phyloP scores from a whole-genome alignment of 23 red algal genomes.

The Gracilariopsis chorda region DNA sequence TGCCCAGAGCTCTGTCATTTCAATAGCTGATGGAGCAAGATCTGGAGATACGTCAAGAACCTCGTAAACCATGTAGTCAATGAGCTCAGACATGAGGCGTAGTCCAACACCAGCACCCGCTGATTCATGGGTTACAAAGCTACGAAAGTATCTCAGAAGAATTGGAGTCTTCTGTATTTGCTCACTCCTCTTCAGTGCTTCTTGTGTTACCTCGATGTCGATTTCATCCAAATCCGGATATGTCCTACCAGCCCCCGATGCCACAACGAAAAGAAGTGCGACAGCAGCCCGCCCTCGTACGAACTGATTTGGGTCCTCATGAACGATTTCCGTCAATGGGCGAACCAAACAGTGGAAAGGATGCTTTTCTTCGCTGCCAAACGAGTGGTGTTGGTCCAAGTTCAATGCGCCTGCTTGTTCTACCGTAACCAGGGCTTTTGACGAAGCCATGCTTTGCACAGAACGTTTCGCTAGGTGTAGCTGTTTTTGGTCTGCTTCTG shows the following conservation, averaged over 20 bases:
- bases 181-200: conserved; percentile 16
- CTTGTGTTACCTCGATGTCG: conserved; percentile 4
- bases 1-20: conserved; percentile 74
- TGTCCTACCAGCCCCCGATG: conserved; percentile 61
- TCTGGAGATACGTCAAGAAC: conserved; percentile 70
- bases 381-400: not conserved
- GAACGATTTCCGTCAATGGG: conserved; percentile 66
- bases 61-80: conserved; percentile 75
- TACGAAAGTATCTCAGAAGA: conserved; percentile 63
- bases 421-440: conserved; percentile 18
- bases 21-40: conserved; percentile 66
- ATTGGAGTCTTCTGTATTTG: conserved; percentile 37
- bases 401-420: not conserved
- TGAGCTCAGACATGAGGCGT: conserved; percentile 43
- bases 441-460: not conserved
- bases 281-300: conserved; percentile 52
- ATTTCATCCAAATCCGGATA: conserved; percentile 15
- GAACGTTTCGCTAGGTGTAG: conserved; percentile 21
- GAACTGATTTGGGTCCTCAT: conserved; percentile 71
- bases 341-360: conserved; percentile 57
- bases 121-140: conserved; percentile 40
- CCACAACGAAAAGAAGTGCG: conserved; percentile 62
- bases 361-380: conserved; percentile 23
- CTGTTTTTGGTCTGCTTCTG: conserved; percentile 45
- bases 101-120: conserved; percentile 55